A percentile compares a stretch with the other conserved stretches of the same genome.
These are phyloP conservation scores for Fusarium sp. DNA, from an alignment of 2,329 filamentous ascomycete genomes.

Conservation along the genomic window DNA sequence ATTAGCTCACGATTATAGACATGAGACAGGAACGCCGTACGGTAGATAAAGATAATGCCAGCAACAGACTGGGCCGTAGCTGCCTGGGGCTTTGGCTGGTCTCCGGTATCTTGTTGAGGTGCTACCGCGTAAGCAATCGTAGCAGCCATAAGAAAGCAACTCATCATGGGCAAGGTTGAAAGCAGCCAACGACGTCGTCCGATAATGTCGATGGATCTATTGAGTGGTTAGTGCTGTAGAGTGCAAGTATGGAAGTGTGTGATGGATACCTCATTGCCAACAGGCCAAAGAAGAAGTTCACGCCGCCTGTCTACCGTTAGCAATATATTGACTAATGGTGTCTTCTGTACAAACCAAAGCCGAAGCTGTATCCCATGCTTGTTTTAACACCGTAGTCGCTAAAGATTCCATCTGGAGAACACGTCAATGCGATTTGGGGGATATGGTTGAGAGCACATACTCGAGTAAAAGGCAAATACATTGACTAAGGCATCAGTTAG, in stretches of 20 bases:
- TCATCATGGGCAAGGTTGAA: slow-evolving; percentile 57
- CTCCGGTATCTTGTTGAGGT: slow-evolving; percentile 18
- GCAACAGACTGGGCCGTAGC: slow-evolving; percentile 5
- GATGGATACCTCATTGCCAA: slow-evolving; percentile 47
- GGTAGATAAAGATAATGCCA: slow-evolving; percentile 34
- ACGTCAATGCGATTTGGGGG: background rate
- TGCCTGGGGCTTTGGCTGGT: slow-evolving; percentile 5
- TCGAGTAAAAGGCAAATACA: slow-evolving; percentile 59
- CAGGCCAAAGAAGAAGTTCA: slow-evolving; percentile 53
- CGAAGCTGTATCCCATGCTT: slow-evolving; percentile 40
- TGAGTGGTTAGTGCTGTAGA: background rate
- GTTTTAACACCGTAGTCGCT: slow-evolving; percentile 31
- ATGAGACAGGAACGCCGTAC: background rate
- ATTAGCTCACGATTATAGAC: background rate
- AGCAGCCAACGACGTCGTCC: slow-evolving; percentile 58
- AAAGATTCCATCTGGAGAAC: slow-evolving; percentile 21
- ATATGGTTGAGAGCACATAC: slow-evolving; percentile 26
- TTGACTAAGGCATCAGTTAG: slow-evolving; percentile 10
- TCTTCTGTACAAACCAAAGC: slow-evolving; percentile 45
- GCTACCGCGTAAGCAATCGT: slow-evolving; percentile 19
- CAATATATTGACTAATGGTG: background rate
- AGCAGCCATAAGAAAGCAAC: slow-evolving; percentile 25
- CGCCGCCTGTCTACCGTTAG: slow-evolving; percentile 43
- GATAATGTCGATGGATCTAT: slow-evolving; percentile 49
- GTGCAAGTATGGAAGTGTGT: fast-evolving